Percentiles rank a stretch among this genome's conserved stretches.
Evolutionary conservation across 2,329 filamentous ascomycete species (phyloP).

Genomic region (Lachnellula subtilissima): DNA sequence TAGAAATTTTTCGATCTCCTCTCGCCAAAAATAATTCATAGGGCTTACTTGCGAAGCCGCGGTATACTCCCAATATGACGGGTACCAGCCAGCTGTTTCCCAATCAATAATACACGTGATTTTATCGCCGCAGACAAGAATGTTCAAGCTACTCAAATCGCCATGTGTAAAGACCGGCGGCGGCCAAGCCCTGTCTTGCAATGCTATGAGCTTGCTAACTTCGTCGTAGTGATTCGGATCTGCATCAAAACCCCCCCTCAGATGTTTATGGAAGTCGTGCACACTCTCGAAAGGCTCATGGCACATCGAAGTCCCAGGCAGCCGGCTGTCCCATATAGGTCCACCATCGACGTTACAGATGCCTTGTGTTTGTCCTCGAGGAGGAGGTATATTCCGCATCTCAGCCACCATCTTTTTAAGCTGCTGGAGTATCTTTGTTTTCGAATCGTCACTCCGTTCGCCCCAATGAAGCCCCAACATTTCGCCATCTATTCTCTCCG

Average conservation of each 20-base stretch:
- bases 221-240: slow-evolving; percentile 4
- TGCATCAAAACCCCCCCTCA: slow-evolving; percentile 22
- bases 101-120: slow-evolving; percentile 40
- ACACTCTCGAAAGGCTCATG: slow-evolving; percentile 32
- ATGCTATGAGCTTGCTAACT: slow-evolving; percentile 13
- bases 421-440: too few species aligned
- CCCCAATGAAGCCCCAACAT: too few species aligned
- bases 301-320: background rate
- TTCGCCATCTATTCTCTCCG: too few species aligned
- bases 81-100: slow-evolving; percentile 38
- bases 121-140: slow-evolving; percentile 36
- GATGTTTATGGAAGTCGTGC: slow-evolving; percentile 32
- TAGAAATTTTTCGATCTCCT: slow-evolving; percentile 38
- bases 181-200: slow-evolving; percentile 10
- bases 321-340: too few species aligned
- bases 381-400: too few species aligned
- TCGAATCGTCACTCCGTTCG: too few species aligned
- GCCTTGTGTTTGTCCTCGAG: too few species aligned
- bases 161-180: slow-evolving; percentile 36
- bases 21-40: slow-evolving; percentile 34
- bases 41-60: slow-evolving; percentile 38
- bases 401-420: too few species aligned
- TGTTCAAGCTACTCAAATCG: slow-evolving; percentile 44
- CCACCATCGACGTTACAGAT: too few species aligned
- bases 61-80: slow-evolving; percentile 38